A percentile compares a stretch with the other conserved stretches of the same genome.
These are phyloP conservation scores for Nissolia schottii DNA, from an alignment of 306 rosid genomes.

Conservation along the genomic window DNA sequence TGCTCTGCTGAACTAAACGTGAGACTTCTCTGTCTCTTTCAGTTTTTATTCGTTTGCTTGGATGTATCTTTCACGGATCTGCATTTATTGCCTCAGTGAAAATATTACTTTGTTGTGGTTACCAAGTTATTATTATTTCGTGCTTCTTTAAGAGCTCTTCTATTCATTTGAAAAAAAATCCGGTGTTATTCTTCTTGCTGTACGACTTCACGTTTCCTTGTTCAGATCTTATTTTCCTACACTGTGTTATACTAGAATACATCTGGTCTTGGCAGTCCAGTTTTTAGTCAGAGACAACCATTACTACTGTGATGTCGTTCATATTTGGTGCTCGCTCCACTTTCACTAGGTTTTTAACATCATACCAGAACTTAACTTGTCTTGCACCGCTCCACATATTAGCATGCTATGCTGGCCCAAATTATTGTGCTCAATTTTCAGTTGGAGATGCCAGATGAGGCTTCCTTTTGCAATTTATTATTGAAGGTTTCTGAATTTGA, in stretches of 20 bases:
- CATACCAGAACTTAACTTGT: background rate
- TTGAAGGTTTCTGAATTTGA: background rate
- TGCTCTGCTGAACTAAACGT: constrained; percentile 1
- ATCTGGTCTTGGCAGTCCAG: background rate
- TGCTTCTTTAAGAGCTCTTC: background rate
- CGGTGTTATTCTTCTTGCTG: background rate
- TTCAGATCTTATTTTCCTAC: constrained; percentile 14
- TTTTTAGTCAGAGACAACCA: background rate
- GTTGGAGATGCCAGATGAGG: background rate
- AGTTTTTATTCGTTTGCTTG: background rate
- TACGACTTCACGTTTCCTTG: background rate
- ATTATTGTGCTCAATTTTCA: background rate
- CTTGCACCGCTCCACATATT: background rate
- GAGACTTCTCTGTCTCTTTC: background rate
- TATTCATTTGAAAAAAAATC: background rate
- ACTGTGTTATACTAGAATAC: background rate
- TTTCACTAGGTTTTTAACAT: background rate
- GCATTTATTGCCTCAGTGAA: background rate
- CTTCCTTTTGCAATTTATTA: background rate
- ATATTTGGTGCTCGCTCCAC: background rate
- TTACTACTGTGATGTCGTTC: background rate
- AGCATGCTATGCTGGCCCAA: background rate
- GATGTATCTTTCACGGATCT: background rate
- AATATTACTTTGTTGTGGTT: background rate
- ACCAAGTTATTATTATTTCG: background rate